These are phyloP conservation scores for Aspergillus biplanus DNA, from an alignment of 495 filamentous ascomycete species.

Conservation along the genomic window DNA sequence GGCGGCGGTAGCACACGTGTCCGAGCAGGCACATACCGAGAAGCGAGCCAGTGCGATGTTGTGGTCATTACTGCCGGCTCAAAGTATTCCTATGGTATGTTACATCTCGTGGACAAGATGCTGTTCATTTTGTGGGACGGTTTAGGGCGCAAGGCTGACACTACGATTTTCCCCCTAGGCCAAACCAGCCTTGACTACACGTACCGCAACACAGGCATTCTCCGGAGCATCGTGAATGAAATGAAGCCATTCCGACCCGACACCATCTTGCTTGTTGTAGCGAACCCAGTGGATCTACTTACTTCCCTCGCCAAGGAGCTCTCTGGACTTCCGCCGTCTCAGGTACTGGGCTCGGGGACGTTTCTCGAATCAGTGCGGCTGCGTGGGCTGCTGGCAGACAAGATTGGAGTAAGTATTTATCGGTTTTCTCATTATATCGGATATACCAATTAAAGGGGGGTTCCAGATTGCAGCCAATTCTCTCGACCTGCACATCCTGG, in stretches of 20 bases:
- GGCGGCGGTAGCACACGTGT: constrained; percentile 35
- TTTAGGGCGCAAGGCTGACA: constrained; percentile 14
- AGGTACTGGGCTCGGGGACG: constrained; percentile 48
- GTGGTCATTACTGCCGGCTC: constrained; percentile 52
- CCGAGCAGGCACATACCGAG: constrained; percentile 37
- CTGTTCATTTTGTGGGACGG: background rate
- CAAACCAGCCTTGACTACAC: constrained; percentile 44
- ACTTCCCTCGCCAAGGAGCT: constrained; percentile 42
- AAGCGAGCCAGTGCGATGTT: constrained; percentile 49
- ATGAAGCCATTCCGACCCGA: constrained; percentile 43
- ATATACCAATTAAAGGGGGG: background rate
- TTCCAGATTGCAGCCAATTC: constrained; percentile 36
- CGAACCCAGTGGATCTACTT: constrained; percentile 54
- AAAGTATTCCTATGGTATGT: constrained; percentile 27
- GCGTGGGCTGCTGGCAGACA: constrained; percentile 39
- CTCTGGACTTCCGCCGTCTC: constrained; percentile 37
- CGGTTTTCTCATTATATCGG: background rate
- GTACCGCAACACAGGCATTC: constrained; percentile 44
- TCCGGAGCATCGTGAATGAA: constrained; percentile 35
- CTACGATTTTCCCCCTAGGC: constrained; percentile 25
- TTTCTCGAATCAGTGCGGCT: constrained; percentile 45
- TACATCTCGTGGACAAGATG: background rate
- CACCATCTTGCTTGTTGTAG: constrained; percentile 46
- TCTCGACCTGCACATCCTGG: constrained; percentile 45
- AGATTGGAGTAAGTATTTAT: constrained; percentile 28